phyloP scores from a whole-genome alignment of 257 asterid species.

The Linaria vulgaris region DNA sequence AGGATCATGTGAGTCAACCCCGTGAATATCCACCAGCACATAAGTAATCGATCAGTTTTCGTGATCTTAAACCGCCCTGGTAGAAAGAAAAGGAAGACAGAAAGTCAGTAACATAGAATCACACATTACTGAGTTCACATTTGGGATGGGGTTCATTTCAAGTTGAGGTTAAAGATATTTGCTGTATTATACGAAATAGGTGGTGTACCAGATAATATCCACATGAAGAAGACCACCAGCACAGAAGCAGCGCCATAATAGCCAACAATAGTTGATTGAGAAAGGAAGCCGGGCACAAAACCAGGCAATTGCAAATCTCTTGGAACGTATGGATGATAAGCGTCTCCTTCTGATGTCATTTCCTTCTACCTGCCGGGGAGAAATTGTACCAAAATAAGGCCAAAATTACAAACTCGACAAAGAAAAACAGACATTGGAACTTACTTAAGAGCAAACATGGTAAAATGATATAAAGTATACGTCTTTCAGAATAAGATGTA shows the following conservation, averaged over 20 bases:
- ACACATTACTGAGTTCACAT: too few relatives aligned
- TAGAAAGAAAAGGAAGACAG: neutral
- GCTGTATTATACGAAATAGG: neutral
- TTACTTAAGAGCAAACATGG: too few relatives aligned
- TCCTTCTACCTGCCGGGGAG: constrained; percentile 25
- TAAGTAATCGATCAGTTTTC: constrained; percentile 64
- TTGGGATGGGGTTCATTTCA: neutral
- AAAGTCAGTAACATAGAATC: too few relatives aligned
- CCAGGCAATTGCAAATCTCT: constrained; percentile 50
- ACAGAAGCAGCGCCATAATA: constrained; percentile 55
- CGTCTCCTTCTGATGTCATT: constrained; percentile 26
- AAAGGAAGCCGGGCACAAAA: constrained; percentile 46
- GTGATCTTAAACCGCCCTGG: constrained; percentile 66
- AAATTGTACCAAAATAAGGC: too few relatives aligned
- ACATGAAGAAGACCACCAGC: constrained; percentile 60
- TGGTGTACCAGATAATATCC: constrained; percentile 74
- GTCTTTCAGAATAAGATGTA: too few relatives aligned
- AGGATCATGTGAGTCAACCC: constrained; percentile 88
- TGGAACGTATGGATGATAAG: constrained; percentile 52
- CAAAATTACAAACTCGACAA: too few relatives aligned
- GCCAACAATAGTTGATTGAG: constrained; percentile 57
- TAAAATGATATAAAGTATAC: too few relatives aligned
- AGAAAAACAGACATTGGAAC: too few relatives aligned
- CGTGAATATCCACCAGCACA: constrained; percentile 99
- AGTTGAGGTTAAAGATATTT: neutral